Evolutionary conservation across 192 early-diverging fungal genomes (phyloP), one percentile per base, ranked within the genome.

Genomic region (Allomyces macrogynus): DNA sequence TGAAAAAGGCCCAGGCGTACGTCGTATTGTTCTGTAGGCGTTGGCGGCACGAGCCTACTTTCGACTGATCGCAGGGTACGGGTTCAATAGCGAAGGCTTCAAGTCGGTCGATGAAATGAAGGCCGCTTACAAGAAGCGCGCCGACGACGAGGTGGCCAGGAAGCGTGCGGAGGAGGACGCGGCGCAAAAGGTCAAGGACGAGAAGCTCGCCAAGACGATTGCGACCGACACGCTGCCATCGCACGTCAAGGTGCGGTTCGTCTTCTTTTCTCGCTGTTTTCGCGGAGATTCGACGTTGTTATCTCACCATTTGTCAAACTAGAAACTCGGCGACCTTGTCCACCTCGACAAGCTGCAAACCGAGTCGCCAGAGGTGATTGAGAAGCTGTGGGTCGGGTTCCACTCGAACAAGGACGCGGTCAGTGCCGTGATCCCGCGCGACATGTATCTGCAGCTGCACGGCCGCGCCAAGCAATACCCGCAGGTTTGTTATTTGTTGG

Each of bases 321-420:
- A 32, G 43, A 63, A 24, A 24, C 62, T 86, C 63, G 74, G 80
- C 42, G 75, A 84, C 72, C 75, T 84, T 43, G 70, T 86, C 72
- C 73, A 69, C 49, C 20, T 80, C 26, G 80, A 84, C 0, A 65
- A 74, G 63, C 67, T 86, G n/a, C 61, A 62, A 4, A 66, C 69
- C 42, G 70, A 77, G 66, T 64, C 68, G 0, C 54, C 67, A 3
- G 76, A 78, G 40, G 73, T 71, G 20, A 74, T 81, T 14, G 68
- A 73, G 16, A 70, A 84, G 61, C 78, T 92, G 70, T 92, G 90
- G 90, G 85, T 82, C 62, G 67, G 75, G 63, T 86, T 86, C 74
- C 87, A 90, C 62, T 63, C 80, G n/a, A 66, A 75, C 10, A 79
- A 76, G 61, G 71, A 84, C 64, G 71, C 69, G 24, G 68, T 90